These are phyloP conservation scores for Coemansia sp. DNA, from an alignment of 192 early-diverging fungal species.

Conservation along the genomic window DNA sequence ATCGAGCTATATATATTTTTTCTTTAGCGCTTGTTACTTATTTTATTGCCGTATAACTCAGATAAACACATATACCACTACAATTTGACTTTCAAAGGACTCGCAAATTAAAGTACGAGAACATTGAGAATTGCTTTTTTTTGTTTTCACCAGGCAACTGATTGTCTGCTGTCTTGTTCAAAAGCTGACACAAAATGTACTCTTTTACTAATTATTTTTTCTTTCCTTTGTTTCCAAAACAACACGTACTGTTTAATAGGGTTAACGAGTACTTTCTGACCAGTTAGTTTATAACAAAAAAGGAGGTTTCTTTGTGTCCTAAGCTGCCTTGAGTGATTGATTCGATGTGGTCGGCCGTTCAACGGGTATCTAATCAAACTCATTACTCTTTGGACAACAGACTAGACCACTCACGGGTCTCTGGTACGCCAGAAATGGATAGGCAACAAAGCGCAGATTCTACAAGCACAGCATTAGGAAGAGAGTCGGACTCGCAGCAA, in stretches of 20 bases:
- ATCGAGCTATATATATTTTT: background rate
- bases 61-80: too few relatives aligned
- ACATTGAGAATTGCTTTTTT: background rate
- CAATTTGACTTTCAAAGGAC: too few relatives aligned
- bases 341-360: conserved; percentile 40
- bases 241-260: background rate
- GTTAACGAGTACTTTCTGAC: background rate
- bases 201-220: background rate
- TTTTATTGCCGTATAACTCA: too few relatives aligned
- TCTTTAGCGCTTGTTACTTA: background rate
- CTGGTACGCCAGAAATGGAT: conserved; percentile 17
- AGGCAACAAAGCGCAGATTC: conserved; percentile 5
- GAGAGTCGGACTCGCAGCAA: conserved; percentile 6
- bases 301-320: background rate
- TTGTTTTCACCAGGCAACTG: background rate
- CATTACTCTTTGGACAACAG: conserved; percentile 15
- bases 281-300: background rate
- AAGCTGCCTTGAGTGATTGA: background rate
- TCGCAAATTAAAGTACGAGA: too few relatives aligned
- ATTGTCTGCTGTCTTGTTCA: background rate
- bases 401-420: conserved; percentile 22
- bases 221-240: background rate
- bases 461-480: background rate
- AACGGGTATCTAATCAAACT: conserved; percentile 39
- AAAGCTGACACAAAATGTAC: too few relatives aligned